phyloP scores from a whole-genome alignment of 176 grass and related monocot species.

The Eragrostis nindensis region DNA sequence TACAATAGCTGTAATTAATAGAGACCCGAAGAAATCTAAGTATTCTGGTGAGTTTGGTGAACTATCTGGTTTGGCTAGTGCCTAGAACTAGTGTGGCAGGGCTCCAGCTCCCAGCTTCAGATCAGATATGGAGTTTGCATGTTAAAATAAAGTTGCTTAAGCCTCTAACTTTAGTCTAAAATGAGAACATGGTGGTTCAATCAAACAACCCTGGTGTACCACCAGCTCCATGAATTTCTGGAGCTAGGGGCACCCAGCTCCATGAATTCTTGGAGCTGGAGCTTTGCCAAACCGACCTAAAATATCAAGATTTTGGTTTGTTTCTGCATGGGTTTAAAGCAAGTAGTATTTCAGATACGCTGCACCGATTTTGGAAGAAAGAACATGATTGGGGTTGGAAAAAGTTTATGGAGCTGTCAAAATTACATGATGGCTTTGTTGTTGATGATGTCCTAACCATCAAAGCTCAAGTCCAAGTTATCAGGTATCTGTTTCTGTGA shows the following conservation, averaged over 20 bases:
- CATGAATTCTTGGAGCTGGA: background rate
- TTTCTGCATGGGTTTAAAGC: conserved; percentile 45
- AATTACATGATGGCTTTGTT: conserved; percentile 91
- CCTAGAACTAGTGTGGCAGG: background rate
- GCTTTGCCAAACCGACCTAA: background rate
- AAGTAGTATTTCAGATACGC: conserved; percentile 83
- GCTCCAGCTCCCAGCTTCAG: background rate
- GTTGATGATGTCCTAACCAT: conserved; percentile 88
- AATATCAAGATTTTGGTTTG: conserved; percentile 24
- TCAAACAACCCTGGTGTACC: background rate
- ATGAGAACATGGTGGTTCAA: background rate
- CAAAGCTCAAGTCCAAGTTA: conserved; percentile 99
- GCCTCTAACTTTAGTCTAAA: background rate
- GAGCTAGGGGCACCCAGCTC: background rate
- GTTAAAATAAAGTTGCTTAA: background rate
- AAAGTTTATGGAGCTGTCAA: conserved; percentile 99
- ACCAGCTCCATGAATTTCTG: background rate
- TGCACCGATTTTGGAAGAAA: conserved; percentile 99
- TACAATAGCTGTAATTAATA: conserved; percentile 99
- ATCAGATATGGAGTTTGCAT: background rate
- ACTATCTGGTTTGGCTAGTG: conserved; percentile 33
- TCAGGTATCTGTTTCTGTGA: conserved; percentile 68
- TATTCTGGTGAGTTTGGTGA: conserved; percentile 82
- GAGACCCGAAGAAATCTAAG: conserved; percentile 99
- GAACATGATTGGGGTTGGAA: conserved; percentile 99